Conservation (phyloP, 768 basidiomycete species). For the Boletus rubescentipes region DNA sequence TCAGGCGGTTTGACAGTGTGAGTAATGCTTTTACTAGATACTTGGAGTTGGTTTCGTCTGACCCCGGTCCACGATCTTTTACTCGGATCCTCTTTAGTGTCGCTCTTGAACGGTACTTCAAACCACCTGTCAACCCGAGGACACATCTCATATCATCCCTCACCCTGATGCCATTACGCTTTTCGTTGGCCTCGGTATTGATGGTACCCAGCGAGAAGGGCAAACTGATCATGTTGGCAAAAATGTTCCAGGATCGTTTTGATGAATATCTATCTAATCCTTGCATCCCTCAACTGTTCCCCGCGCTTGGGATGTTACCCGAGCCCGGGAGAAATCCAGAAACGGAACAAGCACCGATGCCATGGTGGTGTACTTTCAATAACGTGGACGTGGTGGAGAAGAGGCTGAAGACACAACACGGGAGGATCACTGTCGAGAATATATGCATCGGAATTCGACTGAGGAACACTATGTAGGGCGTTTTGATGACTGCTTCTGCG, state of each 20-base stretch:
- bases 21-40: background rate
- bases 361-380: conserved; percentile 10
- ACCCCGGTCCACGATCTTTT: background rate
- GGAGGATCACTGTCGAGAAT: background rate
- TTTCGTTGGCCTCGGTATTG: conserved; percentile 16
- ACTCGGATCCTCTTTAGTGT: background rate
- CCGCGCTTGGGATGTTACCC: background rate
- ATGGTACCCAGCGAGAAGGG: conserved; percentile 6
- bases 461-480: conserved; percentile 8
- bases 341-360: background rate
- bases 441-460: conserved; percentile 13
- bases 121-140: conserved; percentile 15
- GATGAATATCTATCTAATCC: conserved; percentile 14
- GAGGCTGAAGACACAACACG: conserved; percentile 5
- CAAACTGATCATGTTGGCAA: conserved; percentile 12
- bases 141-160: conserved; percentile 20
- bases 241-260: conserved; percentile 10
- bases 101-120: conserved; percentile 22
- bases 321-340: background rate
- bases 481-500: background rate
- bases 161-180: conserved; percentile 11
- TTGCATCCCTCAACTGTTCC: conserved; percentile 12
- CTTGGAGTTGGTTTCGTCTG: too few species aligned
- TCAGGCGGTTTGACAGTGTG: conserved; percentile 7
- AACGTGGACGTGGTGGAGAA: conserved; percentile 18